Evolutionary conservation across 2,329 filamentous ascomycete species (phyloP).

Genomic region (Aspergillus versicolor): DNA sequence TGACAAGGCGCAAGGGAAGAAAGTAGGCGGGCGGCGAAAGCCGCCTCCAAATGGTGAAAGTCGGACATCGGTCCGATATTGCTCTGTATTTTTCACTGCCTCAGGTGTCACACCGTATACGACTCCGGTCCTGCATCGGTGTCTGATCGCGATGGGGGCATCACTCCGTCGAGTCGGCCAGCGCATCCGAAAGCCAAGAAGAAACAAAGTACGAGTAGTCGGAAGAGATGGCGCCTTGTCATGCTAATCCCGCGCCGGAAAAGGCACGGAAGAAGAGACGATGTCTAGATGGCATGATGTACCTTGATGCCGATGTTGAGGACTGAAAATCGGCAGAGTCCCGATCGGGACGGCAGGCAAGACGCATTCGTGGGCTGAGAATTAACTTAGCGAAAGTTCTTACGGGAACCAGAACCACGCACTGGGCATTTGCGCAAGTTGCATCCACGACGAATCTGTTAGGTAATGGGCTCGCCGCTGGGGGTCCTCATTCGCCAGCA

Average conservation of each 20-base stretch:
- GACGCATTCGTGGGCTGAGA: conserved; percentile 2
- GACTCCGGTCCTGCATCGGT: neutral
- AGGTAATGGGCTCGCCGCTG: conserved; percentile 31
- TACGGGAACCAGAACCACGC: neutral
- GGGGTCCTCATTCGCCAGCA: conserved; percentile 25
- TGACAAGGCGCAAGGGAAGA: neutral
- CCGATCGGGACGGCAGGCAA: conserved; percentile 1
- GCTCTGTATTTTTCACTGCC: no score
- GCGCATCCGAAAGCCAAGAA: no score
- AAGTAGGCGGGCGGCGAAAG: conserved; percentile 5
- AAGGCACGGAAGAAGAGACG: neutral
- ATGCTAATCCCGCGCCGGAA: neutral
- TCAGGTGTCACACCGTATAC: neutral
- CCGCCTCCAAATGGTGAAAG: conserved; percentile 9
- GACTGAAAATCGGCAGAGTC: neutral
- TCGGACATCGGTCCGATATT: neutral
- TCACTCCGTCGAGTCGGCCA: no score
- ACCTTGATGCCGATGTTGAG: neutral
- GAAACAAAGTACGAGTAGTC: neutral
- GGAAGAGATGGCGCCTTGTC: neutral
- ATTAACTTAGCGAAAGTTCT: neutral
- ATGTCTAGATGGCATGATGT: neutral
- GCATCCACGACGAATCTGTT: conserved; percentile 26
- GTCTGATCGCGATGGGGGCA: neutral
- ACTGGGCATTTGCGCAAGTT: conserved; percentile 4